These are phyloP conservation scores for Eucommia ulmoides DNA, from an alignment of 257 asterid species.

Conservation along the genomic window DNA sequence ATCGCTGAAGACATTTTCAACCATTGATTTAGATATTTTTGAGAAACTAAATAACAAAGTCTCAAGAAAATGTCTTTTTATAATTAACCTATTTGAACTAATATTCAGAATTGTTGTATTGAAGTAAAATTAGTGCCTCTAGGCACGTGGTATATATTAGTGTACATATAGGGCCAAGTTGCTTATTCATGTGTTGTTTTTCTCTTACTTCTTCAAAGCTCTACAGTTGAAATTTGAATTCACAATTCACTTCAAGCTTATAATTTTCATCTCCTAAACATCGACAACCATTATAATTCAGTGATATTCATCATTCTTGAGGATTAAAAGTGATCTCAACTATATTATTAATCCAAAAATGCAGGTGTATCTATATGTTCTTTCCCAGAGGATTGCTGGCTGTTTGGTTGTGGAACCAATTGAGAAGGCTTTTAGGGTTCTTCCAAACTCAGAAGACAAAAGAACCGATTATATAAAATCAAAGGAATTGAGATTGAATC, in stretches of 20 bases:
- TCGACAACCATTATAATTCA: neutral
- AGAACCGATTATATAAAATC: constrained; percentile 5
- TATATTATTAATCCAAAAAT: constrained; percentile 9
- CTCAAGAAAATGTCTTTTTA: no score
- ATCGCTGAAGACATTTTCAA: no score
- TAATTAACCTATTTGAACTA: no score
- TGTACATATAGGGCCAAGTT: no score
- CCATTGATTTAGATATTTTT: no score
- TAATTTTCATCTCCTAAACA: neutral
- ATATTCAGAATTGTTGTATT: no score
- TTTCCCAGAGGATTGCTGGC: constrained; percentile 56
- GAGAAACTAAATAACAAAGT: no score
- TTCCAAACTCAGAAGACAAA: constrained; percentile 21
- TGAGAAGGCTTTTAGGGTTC: constrained; percentile 36
- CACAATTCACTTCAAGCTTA: neutral
- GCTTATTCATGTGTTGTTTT: neutral
- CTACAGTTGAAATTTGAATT: neutral
- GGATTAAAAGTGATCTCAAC: neutral
- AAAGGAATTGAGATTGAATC: constrained; percentile 21
- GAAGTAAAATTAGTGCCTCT: no score
- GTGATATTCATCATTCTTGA: neutral
- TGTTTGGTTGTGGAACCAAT: constrained; percentile 64
- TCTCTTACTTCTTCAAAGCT: neutral
- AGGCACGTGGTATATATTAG: no score
- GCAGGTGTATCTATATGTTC: constrained; percentile 61